phyloP scores from a whole-genome alignment of 1,284 basidiomycete genomes.

The Tetrapyrgos nigripes region DNA sequence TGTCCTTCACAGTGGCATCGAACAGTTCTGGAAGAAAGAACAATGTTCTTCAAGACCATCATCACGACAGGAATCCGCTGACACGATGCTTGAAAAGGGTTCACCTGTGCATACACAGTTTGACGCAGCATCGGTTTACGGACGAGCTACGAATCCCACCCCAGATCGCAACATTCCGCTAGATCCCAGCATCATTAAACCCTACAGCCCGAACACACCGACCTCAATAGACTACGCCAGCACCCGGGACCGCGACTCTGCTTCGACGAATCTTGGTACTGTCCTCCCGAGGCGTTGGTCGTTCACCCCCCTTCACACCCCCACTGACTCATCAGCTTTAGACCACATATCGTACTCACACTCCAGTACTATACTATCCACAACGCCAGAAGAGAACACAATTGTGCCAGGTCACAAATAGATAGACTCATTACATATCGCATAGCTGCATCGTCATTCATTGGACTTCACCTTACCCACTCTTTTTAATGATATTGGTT shows the following conservation, averaged over 20 bases:
- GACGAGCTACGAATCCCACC: conserved; percentile 60
- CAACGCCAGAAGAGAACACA: conserved; percentile 19
- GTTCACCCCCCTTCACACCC: conserved; percentile 28
- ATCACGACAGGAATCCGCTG: conserved; percentile 17
- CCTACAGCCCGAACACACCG: conserved; percentile 50
- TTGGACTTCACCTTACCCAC: not conserved
- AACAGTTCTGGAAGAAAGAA: conserved; percentile 31
- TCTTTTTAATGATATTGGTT: too few relatives aligned
- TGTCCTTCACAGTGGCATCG: conserved; percentile 39
- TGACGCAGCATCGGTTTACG: conserved; percentile 27
- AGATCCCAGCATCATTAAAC: conserved; percentile 47
- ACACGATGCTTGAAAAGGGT: conserved; percentile 36
- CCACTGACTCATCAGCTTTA: conserved; percentile 16
- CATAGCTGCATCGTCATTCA: not conserved
- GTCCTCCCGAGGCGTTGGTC: conserved; percentile 53
- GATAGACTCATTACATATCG: too few relatives aligned
- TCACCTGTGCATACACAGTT: conserved; percentile 19
- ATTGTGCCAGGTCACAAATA: too few relatives aligned
- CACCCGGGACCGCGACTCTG: conserved; percentile 38
- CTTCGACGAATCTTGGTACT: conserved; percentile 48
- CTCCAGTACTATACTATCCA: conserved; percentile 5
- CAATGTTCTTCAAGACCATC: conserved; percentile 12
- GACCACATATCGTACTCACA: conserved; percentile 12
- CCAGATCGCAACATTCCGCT: conserved; percentile 52
- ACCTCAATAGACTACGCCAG: conserved; percentile 11